Evolutionary conservation across 305 asterid genomes (phyloP).

Genomic region (Fraxinus xanthoxyloides): DNA sequence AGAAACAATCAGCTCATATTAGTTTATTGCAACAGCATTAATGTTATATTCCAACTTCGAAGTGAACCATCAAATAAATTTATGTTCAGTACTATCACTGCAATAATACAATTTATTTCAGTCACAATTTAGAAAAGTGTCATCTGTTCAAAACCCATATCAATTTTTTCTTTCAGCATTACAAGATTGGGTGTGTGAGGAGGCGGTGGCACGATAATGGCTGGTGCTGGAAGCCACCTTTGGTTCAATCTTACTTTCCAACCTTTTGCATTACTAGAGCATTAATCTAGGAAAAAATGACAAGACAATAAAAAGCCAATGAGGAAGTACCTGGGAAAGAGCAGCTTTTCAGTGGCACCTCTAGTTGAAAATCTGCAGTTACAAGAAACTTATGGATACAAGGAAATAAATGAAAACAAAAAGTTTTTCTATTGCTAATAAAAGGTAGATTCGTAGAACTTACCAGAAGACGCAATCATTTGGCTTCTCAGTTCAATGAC

Average conservation of each 20-base stretch:
- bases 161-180: conserved; percentile 3
- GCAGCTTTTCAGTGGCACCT: conserved; percentile 20
- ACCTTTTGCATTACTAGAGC: conserved; percentile 1
- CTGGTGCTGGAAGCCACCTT: conserved; percentile 10
- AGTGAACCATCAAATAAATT: neutral
- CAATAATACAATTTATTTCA: neutral
- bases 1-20: neutral
- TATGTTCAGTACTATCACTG: neutral
- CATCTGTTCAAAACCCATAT: neutral
- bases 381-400: conserved; percentile 24
- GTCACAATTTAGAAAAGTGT: neutral
- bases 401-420: neutral
- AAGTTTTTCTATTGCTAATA: neutral
- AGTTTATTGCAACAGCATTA: neutral
- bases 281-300: conserved; percentile 11
- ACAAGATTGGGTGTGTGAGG: neutral
- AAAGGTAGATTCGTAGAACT: conserved; percentile 7
- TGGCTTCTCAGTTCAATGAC: conserved; percentile 65
- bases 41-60: neutral
- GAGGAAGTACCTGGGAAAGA: conserved; percentile 29
- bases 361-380: conserved; percentile 19
- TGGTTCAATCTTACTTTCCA: neutral
- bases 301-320: conserved; percentile 7
- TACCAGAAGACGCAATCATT: conserved; percentile 36
- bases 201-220: neutral